phyloP scores from a whole-genome alignment of 768 basidiomycete genomes.

The Tricholoma flavovirens region DNA sequence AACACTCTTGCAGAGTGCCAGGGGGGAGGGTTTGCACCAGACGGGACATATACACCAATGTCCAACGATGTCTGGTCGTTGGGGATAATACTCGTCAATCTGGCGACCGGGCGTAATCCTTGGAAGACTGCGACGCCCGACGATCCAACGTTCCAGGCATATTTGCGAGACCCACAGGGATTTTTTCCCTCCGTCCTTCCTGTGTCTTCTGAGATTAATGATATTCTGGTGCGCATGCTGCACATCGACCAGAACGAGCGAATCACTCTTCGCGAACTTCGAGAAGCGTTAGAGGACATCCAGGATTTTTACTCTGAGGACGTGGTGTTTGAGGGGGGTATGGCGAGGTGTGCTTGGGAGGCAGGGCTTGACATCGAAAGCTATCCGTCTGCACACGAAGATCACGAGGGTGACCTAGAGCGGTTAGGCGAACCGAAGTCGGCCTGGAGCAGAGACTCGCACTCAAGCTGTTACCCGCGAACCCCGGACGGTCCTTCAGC shows the following conservation, averaged over 20 bases:
- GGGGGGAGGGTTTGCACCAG: slow-evolving; percentile 58
- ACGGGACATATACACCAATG: slow-evolving; percentile 74
- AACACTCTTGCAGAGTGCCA: slow-evolving; percentile 68
- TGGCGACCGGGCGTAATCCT: slow-evolving; percentile 91
- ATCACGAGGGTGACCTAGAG: background rate
- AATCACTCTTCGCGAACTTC: slow-evolving; percentile 48
- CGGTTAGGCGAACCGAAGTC: slow-evolving; percentile 10
- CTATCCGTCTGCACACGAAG: slow-evolving; percentile 11
- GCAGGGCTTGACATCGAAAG: slow-evolving; percentile 49
- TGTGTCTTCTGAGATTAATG: slow-evolving; percentile 68
- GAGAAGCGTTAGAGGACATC: slow-evolving; percentile 50
- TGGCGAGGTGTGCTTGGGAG: slow-evolving; percentile 77
- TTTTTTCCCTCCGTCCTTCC: slow-evolving; percentile 87
- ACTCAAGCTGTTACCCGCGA: background rate
- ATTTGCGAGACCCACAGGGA: slow-evolving; percentile 64
- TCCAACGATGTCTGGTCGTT: slow-evolving; percentile 96
- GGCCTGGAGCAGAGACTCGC: slow-evolving; percentile 15
- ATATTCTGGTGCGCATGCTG: slow-evolving; percentile 68
- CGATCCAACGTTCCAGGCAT: slow-evolving; percentile 89
- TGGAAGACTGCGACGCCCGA: slow-evolving; percentile 84
- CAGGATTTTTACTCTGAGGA: slow-evolving; percentile 67
- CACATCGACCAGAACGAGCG: slow-evolving; percentile 59
- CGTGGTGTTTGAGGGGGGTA: slow-evolving; percentile 74
- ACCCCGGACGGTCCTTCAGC: slow-evolving; percentile 1
- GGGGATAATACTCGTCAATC: slow-evolving; percentile 93